Conservation (phyloP, 257 asterid species). For the Jasminum sambac region DNA sequence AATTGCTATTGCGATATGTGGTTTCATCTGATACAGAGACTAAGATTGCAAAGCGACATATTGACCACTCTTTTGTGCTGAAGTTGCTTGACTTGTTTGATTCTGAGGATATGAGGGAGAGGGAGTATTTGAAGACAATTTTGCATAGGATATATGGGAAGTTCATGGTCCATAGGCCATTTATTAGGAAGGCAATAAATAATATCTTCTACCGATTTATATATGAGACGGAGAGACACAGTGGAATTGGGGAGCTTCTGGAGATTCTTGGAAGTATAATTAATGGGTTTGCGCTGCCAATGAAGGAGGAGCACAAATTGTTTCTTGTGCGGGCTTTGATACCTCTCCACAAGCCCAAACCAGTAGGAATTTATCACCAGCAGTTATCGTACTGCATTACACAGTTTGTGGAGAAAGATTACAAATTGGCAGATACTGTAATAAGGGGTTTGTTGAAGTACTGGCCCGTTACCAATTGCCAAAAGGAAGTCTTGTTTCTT, state of each 20-base stretch:
- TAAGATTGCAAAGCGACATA: constrained; percentile 65
- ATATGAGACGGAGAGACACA: constrained; percentile 71
- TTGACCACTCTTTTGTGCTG: constrained; percentile 70
- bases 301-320: constrained; percentile 96
- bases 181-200: constrained; percentile 79
- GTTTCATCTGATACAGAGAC: constrained; percentile 71
- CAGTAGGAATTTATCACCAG: constrained; percentile 60
- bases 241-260: constrained; percentile 81
- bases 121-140: constrained; percentile 84
- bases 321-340: constrained; percentile 76
- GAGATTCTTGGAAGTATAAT: constrained; percentile 91
- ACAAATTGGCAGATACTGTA: constrained; percentile 64
- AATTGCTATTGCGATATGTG: constrained; percentile 66
- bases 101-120: constrained; percentile 81
- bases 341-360: constrained; percentile 85
- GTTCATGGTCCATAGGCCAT: constrained; percentile 91
- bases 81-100: constrained; percentile 74
- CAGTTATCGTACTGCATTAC: constrained; percentile 69
- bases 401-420: constrained; percentile 83
- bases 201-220: constrained; percentile 73
- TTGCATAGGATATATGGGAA: constrained; percentile 83
- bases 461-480: constrained; percentile 80
- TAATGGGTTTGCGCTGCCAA: constrained; percentile 88
- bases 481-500: constrained; percentile 77
- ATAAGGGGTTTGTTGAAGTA: constrained; percentile 77